Conservation (phyloP, 305 asterid genomes). For the Fraxinus albicans region DNA sequence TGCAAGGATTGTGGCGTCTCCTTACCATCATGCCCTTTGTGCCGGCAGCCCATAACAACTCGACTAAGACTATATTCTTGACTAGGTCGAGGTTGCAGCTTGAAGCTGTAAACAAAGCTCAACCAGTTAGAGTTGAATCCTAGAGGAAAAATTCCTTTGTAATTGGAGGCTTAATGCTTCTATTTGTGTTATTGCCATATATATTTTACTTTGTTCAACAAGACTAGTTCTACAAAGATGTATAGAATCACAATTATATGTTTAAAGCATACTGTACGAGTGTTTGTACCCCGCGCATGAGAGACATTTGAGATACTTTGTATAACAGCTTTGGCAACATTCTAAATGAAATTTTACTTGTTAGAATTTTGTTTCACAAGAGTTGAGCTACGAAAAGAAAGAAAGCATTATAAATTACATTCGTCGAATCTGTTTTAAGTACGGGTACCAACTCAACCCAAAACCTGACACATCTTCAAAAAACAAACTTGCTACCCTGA, state of each 20-base stretch:
- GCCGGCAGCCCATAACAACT: slow-evolving; percentile 72
- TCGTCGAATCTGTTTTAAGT: neutral
- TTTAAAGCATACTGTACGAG: neutral
- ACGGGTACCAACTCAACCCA: neutral
- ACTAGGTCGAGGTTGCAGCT: slow-evolving; percentile 3
- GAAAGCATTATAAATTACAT: neutral
- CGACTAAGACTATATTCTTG: slow-evolving; percentile 61
- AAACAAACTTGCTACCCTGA: neutral
- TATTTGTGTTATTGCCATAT: neutral
- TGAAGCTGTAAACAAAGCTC: neutral
- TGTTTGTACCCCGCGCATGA: neutral
- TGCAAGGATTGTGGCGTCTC: slow-evolving; percentile 77
- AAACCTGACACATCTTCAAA: neutral
- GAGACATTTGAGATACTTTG: neutral
- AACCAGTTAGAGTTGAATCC: neutral
- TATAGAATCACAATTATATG: neutral
- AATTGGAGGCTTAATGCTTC: neutral
- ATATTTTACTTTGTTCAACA: neutral
- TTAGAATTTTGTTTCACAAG: neutral
- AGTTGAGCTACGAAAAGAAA: neutral
- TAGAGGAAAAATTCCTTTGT: neutral
- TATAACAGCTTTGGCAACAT: neutral
- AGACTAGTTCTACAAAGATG: neutral
- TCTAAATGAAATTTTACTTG: neutral
- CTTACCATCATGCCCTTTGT: slow-evolving; percentile 63